Conservation (phyloP, 1,284 basidiomycete genomes). For the Boletus smithii region DNA sequence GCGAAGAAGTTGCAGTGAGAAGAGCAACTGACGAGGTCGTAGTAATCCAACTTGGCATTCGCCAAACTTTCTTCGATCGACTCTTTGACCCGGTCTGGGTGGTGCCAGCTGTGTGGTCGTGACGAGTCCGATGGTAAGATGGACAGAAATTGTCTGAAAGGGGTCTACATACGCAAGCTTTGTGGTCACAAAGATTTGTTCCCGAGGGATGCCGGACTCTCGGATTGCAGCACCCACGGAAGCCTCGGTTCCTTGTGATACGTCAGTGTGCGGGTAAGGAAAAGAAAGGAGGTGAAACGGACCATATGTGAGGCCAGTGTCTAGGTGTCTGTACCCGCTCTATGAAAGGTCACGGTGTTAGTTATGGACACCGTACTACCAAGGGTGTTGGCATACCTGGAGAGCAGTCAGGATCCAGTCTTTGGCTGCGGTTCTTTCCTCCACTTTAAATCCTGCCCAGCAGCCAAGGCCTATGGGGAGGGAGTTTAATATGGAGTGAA, state of each 20-base stretch:
- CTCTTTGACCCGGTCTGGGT: not conserved
- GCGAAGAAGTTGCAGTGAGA: not conserved
- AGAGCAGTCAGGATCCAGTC: slow-evolving; percentile 3
- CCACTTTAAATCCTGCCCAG: not conserved
- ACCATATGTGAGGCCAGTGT: slow-evolving; percentile 6
- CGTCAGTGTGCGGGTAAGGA: not conserved
- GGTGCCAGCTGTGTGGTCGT: not conserved
- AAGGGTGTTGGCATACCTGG: not conserved
- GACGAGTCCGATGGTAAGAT: not conserved
- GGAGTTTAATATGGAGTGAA: not conserved
- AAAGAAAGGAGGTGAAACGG: not conserved
- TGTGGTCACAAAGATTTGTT: slow-evolving; percentile 15
- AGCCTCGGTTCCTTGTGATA: slow-evolving; percentile 9
- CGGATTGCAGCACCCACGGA: slow-evolving; percentile 8
- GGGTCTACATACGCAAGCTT: slow-evolving; percentile 4
- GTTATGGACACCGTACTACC: not conserved
- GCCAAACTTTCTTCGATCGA: slow-evolving; percentile 6
- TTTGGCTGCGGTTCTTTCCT: not conserved
- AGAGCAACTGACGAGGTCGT: slow-evolving; percentile 6
- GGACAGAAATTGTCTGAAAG: not conserved
- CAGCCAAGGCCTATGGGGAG: not conserved
- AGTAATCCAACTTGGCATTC: slow-evolving; percentile 4
- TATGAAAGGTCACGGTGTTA: not conserved
- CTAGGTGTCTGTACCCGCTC: slow-evolving; percentile 9
- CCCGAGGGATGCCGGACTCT: slow-evolving; percentile 10